These are phyloP conservation scores for Colletotrichum echinochloae DNA, from an alignment of 2,329 filamentous ascomycete genomes.

Conservation along the genomic window DNA sequence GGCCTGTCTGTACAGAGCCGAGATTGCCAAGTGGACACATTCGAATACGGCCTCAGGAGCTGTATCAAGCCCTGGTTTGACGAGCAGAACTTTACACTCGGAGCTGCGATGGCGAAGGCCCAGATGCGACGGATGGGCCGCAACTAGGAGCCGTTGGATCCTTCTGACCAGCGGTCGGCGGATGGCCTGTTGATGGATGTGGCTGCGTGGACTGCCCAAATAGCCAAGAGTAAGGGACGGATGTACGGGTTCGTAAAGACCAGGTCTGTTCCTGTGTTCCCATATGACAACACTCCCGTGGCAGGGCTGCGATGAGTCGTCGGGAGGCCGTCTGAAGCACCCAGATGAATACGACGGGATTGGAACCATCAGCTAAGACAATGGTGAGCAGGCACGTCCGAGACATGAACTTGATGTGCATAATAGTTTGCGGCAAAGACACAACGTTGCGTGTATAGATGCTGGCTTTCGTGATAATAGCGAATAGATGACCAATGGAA, in stretches of 20 bases:
- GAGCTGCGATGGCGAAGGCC: background rate
- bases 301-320: background rate
- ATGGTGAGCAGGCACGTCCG: background rate
- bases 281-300: too few relatives aligned
- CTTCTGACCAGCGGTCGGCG: background rate
- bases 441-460: background rate
- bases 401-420: slow-evolving; percentile 1
- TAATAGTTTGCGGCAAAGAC: slow-evolving; percentile 1
- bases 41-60: background rate
- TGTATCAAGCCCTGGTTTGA: slow-evolving; percentile 3
- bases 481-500: background rate
- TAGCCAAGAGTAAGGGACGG: background rate
- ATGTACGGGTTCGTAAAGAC: background rate
- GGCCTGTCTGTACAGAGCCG: slow-evolving; percentile 49
- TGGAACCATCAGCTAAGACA: background rate
- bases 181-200: background rate
- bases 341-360: background rate
- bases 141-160: background rate
- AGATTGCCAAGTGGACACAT: background rate
- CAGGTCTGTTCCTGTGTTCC: background rate
- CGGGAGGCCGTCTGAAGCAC: background rate
- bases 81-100: background rate
- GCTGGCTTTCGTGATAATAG: background rate
- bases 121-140: background rate
- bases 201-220: background rate